A percentile compares a stretch with the other conserved stretches of the same genome.
These are phyloP conservation scores for Discostella stelligeroides DNA, from an alignment of 108 stramenopile species.

Conservation along the genomic window DNA sequence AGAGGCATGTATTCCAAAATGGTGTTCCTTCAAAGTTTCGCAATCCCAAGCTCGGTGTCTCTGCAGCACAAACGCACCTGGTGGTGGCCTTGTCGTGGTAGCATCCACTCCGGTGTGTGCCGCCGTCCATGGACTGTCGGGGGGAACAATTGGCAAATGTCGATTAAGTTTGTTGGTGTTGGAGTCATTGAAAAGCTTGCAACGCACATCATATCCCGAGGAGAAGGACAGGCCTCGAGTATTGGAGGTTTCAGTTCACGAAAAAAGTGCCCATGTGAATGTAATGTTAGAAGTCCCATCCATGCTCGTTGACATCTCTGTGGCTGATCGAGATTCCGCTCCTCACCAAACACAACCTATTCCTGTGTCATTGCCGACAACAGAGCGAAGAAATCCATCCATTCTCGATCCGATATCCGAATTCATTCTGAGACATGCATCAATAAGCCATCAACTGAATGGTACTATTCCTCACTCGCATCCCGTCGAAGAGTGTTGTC, in stretches of 20 bases:
- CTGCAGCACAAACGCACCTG: slow-evolving; percentile 6
- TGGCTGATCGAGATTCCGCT: background rate
- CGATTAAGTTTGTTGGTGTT: slow-evolving; percentile 41
- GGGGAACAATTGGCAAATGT: slow-evolving; percentile 45
- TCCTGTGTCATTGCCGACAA: background rate
- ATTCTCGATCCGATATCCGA: slow-evolving; percentile 34
- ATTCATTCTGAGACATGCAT: slow-evolving; percentile 24
- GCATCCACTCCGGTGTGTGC: slow-evolving; percentile 62
- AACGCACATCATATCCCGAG: background rate
- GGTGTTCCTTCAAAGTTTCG: slow-evolving; percentile 50
- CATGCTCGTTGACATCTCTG: background rate
- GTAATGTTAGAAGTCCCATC: slow-evolving; percentile 15
- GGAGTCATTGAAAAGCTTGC: slow-evolving; percentile 26
- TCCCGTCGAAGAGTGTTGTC: background rate
- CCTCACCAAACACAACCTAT: background rate
- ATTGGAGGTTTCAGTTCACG: slow-evolving; percentile 29
- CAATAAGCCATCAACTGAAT: slow-evolving; percentile 9
- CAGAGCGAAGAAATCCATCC: background rate
- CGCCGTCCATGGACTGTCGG: slow-evolving; percentile 59
- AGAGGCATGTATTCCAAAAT: slow-evolving; percentile 25
- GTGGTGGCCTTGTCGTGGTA: slow-evolving; percentile 19
- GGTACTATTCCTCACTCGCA: slow-evolving; percentile 9
- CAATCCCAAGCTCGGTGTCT: slow-evolving; percentile 23
- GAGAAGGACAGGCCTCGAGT: slow-evolving; percentile 4
- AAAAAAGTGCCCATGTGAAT: slow-evolving; percentile 55